Evolutionary conservation across 1,139 yeast species (phyloP), one percentile per base, ranked within the genome.

Genomic region (Taphrina betulina): DNA sequence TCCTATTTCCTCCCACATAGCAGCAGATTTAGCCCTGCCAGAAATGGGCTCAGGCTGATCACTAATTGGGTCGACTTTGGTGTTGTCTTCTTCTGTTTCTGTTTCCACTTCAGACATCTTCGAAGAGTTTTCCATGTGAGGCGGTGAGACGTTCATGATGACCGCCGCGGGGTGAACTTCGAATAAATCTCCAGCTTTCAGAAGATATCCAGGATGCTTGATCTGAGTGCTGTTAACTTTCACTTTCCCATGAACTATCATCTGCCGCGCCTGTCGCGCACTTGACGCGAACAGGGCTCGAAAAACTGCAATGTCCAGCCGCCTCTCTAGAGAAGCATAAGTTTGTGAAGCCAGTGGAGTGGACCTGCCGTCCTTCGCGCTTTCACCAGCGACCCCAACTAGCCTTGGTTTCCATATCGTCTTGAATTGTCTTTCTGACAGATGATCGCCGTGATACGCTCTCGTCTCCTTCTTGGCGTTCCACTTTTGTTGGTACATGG

Each of bases 201-300:
- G 76, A 4, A 84, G 81, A 69, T 77, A 90, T 2, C 90, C 82
- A 3, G 97, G 95, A 64, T 86, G 89, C 63, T 78, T 81, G 60
- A 90, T 83, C 58, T 69, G 46, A 16, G 17, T 79, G 5, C 96
- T 96, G 68, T 92, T 92, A 33, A 92, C 97, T 62, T 76, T 74
- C 16, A 92, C 98, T 63, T 83, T 77, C 0, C 96, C 96, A 53
- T 82, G 82, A 24, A 86, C 72, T 60, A 92, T 83, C 66, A 85
- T 89, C 68, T 86, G 90, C 63, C 96, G 81, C 1, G 98, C 96
- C 71, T 92, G 97, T 75, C 96, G 82, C 5, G 88, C 81, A 5
- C 95, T 86, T 4, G 95, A 80, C 3, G 98, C 96, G 74, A 92
- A 90, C 85, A 92, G 78, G 34, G 96, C 77, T 70, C 98, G 81